Percentiles rank a stretch among this genome's conserved stretches.
Evolutionary conservation across 805 yeast species (phyloP).

Genomic region (Lachancea lanzarotensis): DNA sequence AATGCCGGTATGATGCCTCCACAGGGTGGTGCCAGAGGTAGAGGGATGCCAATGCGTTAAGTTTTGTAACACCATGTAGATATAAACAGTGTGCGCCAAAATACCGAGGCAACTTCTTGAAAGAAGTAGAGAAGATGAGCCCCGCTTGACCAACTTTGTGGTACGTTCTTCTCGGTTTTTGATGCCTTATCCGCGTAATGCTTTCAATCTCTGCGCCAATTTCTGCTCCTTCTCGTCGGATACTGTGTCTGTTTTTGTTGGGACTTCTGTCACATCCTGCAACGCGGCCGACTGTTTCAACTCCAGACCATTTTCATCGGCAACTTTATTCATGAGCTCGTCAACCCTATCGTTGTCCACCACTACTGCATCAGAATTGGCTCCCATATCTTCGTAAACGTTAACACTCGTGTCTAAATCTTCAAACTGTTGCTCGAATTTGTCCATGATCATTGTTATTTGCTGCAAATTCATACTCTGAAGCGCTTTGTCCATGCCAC

Average conservation of each 20-base stretch:
- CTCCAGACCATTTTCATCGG: constrained; percentile 96
- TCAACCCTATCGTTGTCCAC: constrained; percentile 97
- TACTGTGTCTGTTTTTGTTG: constrained; percentile 41
- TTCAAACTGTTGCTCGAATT: constrained; percentile 92
- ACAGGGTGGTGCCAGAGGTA: constrained; percentile 51
- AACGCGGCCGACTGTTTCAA: constrained; percentile 69
- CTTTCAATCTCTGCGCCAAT: constrained; percentile 82
- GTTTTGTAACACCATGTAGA: constrained; percentile 8
- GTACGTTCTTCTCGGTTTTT: neutral
- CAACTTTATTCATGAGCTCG: constrained; percentile 80
- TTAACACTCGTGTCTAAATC: constrained; percentile 91
- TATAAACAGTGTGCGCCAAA: constrained; percentile 7
- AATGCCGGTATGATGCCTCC: constrained; percentile 45
- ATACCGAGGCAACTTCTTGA: neutral
- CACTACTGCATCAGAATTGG: constrained; percentile 76
- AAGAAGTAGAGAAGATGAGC: neutral
- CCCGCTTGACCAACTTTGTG: too few species aligned
- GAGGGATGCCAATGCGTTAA: constrained; percentile 53
- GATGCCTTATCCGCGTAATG: constrained; percentile 50
- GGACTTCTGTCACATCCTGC: constrained; percentile 47
- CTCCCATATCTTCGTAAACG: constrained; percentile 87
- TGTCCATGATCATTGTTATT: constrained; percentile 93
- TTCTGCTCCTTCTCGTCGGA: constrained; percentile 76
- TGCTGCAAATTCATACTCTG: constrained; percentile 92
- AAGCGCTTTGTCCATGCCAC: constrained; percentile 94